Percentiles rank a stretch among this genome's conserved stretches.
Conservation (phyloP, 139 green algal genomes). For the Tetratostichococcus sp. region DNA sequence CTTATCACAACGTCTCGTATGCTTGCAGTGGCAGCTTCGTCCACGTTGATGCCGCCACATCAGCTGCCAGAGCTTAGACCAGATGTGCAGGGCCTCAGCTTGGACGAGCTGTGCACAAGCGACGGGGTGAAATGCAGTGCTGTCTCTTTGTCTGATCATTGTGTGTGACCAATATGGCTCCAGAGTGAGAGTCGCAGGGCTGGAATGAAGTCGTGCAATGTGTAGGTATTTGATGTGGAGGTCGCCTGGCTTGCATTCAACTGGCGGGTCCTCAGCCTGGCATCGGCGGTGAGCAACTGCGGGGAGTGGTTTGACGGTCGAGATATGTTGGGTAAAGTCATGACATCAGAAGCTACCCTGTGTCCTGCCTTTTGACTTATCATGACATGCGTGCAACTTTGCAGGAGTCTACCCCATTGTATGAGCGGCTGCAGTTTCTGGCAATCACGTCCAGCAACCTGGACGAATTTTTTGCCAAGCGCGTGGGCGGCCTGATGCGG, state of each 20-base stretch:
- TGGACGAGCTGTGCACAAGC: background rate
- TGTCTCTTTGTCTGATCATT: too few relatives aligned
- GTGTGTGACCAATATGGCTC: too few relatives aligned
- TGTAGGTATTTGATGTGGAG: conserved; percentile 32
- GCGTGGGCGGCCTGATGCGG: conserved; percentile 55
- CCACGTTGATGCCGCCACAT: background rate
- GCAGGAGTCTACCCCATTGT: conserved; percentile 32
- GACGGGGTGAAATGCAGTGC: too few relatives aligned
- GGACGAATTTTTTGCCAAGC: conserved; percentile 65
- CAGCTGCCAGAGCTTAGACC: background rate
- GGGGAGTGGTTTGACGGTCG: too few relatives aligned
- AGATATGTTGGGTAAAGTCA: too few relatives aligned
- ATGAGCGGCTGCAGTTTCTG: conserved; percentile 53
- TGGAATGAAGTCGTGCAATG: too few relatives aligned
- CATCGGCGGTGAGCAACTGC: conserved; percentile 14
- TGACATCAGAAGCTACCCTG: too few relatives aligned
- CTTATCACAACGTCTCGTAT: too few relatives aligned
- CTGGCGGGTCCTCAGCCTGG: conserved; percentile 50
- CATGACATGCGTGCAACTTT: background rate
- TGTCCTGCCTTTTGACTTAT: too few relatives aligned
- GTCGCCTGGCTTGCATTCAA: conserved; percentile 60
- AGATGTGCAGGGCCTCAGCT: conserved; percentile 2
- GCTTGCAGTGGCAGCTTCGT: too few relatives aligned
- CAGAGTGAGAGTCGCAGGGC: too few relatives aligned
- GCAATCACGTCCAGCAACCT: conserved; percentile 52